A percentile compares a stretch with the other conserved stretches of the same genome.
phyloP scores from a whole-genome alignment of 345 rosid genomes.

The Bruguiera gymnorhiza region DNA sequence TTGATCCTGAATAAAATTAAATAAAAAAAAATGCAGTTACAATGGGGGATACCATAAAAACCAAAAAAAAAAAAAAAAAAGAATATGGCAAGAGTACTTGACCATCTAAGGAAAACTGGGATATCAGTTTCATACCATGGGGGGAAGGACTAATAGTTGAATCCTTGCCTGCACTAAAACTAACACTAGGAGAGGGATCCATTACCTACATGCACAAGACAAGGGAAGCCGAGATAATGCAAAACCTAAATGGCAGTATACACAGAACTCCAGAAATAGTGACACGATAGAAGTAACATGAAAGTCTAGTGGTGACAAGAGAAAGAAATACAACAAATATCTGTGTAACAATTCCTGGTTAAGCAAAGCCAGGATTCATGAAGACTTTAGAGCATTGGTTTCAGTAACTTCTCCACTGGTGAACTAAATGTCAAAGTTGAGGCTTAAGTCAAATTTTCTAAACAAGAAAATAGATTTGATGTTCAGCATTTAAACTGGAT shows the following conservation, averaged over 20 bases:
- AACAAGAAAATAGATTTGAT: too few species aligned
- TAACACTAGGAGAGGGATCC: slow-evolving; percentile 49
- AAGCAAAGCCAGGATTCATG: too few species aligned
- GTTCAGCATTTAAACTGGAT: too few species aligned
- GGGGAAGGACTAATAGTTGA: slow-evolving; percentile 29
- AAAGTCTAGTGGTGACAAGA: neutral
- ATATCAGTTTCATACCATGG: slow-evolving; percentile 20
- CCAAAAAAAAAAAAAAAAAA: slow-evolving; percentile 3
- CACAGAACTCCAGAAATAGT: neutral
- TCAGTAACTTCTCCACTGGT: too few species aligned
- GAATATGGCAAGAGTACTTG: slow-evolving; percentile 2
- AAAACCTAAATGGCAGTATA: slow-evolving; percentile 4
- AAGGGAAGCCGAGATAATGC: slow-evolving; percentile 10
- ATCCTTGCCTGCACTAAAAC: slow-evolving; percentile 39
- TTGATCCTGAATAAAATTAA: slow-evolving; percentile 44
- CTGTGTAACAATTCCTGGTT: too few species aligned
- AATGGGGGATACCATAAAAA: neutral
- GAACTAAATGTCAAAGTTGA: too few species aligned
- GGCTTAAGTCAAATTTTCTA: too few species aligned
- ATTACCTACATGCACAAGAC: slow-evolving; percentile 43
- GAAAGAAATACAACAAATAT: neutral
- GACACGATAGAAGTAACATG: neutral
- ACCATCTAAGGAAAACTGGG: neutral
- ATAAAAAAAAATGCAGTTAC: slow-evolving; percentile 6
- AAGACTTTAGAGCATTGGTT: too few species aligned